These are phyloP conservation scores for Clitopilus hobsonii DNA, from an alignment of 768 basidiomycete species.

Conservation along the genomic window DNA sequence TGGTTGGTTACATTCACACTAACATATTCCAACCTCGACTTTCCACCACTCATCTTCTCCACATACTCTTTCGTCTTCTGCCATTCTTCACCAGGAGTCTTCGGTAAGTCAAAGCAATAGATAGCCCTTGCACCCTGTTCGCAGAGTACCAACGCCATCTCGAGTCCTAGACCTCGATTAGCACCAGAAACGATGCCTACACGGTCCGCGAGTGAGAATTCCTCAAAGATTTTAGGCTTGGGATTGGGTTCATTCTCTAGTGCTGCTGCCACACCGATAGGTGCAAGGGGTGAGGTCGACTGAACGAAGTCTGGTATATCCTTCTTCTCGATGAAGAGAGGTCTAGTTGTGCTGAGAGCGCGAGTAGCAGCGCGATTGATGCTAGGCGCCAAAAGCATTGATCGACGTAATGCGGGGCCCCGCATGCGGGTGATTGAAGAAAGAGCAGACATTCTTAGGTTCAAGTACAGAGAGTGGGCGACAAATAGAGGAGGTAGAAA, in stretches of 20 bases:
- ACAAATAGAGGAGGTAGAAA: background rate
- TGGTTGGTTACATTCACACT: conserved; percentile 65
- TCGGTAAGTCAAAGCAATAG: conserved; percentile 65
- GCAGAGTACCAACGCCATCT: conserved; percentile 71
- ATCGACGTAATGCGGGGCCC: background rate
- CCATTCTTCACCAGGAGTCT: conserved; percentile 55
- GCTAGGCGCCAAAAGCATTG: background rate
- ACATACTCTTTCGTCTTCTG: conserved; percentile 48
- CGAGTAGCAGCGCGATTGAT: background rate
- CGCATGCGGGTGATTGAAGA: background rate
- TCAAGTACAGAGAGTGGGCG: background rate
- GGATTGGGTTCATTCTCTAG: conserved; percentile 34
- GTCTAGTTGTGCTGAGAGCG: background rate
- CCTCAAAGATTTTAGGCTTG: conserved; percentile 49
- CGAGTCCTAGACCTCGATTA: conserved; percentile 73
- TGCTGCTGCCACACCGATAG: conserved; percentile 61
- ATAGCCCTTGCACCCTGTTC: conserved; percentile 70
- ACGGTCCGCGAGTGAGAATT: conserved; percentile 52
- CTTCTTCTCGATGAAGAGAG: background rate
- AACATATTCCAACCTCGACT: conserved; percentile 52
- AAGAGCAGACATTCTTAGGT: background rate
- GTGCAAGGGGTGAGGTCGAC: conserved; percentile 51
- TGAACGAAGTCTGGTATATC: conserved; percentile 21
- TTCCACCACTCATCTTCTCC: conserved; percentile 32
- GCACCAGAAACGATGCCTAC: conserved; percentile 63